A percentile compares a stretch with the other conserved stretches of the same genome.
These are phyloP conservation scores for Camelina sativa DNA, from an alignment of 345 rosid genomes.

Conservation along the genomic window DNA sequence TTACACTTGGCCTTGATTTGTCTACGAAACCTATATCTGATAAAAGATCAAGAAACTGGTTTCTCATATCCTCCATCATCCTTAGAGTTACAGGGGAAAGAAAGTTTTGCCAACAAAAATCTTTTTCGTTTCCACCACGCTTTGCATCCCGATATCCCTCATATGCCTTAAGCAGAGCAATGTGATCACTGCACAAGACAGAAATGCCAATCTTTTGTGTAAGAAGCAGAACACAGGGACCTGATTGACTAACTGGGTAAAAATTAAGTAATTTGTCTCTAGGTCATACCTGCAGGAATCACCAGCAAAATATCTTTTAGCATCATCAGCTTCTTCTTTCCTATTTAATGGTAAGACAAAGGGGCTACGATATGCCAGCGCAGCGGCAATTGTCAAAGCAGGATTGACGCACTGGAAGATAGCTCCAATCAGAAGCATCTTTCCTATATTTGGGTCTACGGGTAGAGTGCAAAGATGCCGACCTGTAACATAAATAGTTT, in stretches of 20 bases:
- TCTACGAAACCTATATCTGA: constrained; percentile 91
- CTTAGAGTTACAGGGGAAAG: constrained; percentile 78
- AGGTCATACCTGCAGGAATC: constrained; percentile 86
- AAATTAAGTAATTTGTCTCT: neutral
- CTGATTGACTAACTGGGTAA: neutral
- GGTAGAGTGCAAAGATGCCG: constrained; percentile 86
- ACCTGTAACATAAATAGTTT: constrained; percentile 52
- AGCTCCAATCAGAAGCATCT: constrained; percentile 96
- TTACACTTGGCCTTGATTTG: constrained; percentile 77
- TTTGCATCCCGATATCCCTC: constrained; percentile 86
- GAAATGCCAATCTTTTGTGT: constrained; percentile 22
- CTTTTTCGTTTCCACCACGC: constrained; percentile 62
- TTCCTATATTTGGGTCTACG: constrained; percentile 90
- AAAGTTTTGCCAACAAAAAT: constrained; percentile 88
- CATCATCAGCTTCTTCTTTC: constrained; percentile 89
- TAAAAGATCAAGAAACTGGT: constrained; percentile 81
- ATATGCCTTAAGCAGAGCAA: constrained; percentile 91
- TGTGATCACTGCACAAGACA: constrained; percentile 81
- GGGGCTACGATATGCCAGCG: constrained; percentile 89
- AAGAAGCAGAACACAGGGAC: constrained; percentile 11
- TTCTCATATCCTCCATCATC: constrained; percentile 98
- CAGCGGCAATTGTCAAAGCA: constrained; percentile 93
- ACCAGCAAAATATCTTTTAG: constrained; percentile 87
- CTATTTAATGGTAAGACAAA: constrained; percentile 85
- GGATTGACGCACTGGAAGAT: constrained; percentile 93